A percentile compares a stretch with the other conserved stretches of the same genome.
phyloP scores from a whole-genome alignment of 352 stramenopile species.

The Aphanomyces euteiches region DNA sequence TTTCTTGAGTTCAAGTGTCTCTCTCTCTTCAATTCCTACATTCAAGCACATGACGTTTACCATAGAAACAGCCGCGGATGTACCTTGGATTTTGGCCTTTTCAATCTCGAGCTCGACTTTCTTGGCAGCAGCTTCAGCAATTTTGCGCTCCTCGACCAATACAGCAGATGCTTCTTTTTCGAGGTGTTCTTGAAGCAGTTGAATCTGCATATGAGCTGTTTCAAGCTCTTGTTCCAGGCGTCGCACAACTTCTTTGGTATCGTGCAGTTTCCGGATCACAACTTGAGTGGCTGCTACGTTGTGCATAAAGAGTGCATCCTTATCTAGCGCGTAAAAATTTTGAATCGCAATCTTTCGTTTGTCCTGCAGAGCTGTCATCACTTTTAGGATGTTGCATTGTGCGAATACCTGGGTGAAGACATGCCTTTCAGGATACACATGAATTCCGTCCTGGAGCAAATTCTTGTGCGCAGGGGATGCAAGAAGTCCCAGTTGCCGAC shows the following conservation, averaged over 20 bases:
- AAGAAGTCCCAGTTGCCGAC: constrained; percentile 67
- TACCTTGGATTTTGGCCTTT: constrained; percentile 39
- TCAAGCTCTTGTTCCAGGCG: constrained; percentile 33
- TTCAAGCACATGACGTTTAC: background rate
- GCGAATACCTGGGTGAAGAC: constrained; percentile 41
- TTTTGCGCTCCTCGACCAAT: constrained; percentile 56
- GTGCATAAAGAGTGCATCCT: constrained; percentile 89
- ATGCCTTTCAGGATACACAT: constrained; percentile 55
- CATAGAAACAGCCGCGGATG: background rate
- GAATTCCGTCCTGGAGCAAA: constrained; percentile 67
- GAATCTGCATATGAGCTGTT: constrained; percentile 39
- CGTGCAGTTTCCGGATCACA: constrained; percentile 44
- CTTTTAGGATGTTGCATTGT: background rate
- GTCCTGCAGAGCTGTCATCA: constrained; percentile 27
- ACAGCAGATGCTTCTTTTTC: constrained; percentile 62
- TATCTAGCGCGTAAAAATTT: constrained; percentile 86
- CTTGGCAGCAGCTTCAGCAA: constrained; percentile 43
- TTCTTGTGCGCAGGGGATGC: constrained; percentile 47
- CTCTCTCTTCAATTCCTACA: constrained; percentile 48
- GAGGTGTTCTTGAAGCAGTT: constrained; percentile 49
- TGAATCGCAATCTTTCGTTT: constrained; percentile 63
- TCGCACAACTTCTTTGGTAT: constrained; percentile 40
- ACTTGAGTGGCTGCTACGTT: constrained; percentile 86
- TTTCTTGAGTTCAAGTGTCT: constrained; percentile 45
- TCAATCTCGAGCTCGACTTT: constrained; percentile 43